These are phyloP conservation scores for Citrus sinensis DNA, from an alignment of 345 rosid species.

Conservation along the genomic window DNA sequence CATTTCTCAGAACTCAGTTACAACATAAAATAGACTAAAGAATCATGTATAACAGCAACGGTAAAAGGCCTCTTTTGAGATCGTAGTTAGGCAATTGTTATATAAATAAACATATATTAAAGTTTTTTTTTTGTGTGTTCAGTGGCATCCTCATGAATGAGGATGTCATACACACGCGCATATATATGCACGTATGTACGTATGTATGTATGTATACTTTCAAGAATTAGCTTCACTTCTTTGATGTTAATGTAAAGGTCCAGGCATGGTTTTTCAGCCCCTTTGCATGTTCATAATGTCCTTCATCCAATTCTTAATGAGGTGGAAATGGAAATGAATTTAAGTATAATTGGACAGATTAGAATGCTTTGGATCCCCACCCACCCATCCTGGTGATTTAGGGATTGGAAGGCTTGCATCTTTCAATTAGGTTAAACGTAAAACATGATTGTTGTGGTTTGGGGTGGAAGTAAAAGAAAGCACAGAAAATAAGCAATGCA, in stretches of 20 bases:
- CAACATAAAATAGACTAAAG: not conserved
- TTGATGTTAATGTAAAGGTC: not conserved
- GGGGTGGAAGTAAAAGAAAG: not conserved
- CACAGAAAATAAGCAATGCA: not conserved
- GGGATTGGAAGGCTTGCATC: not conserved
- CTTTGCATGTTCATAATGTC: not conserved
- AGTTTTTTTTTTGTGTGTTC: not conserved
- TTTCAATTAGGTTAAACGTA: not conserved
- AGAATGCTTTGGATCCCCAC: too few relatives aligned
- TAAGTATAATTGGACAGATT: not conserved
- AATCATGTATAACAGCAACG: not conserved
- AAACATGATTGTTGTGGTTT: not conserved
- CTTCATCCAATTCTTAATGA: not conserved
- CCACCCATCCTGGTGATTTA: not conserved
- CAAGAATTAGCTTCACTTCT: not conserved
- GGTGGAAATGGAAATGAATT: not conserved
- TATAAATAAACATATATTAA: too few relatives aligned
- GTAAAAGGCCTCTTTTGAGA: not conserved
- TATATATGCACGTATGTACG: too few relatives aligned
- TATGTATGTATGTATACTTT: not conserved
- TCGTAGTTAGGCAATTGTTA: not conserved
- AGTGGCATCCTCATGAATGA: too few relatives aligned
- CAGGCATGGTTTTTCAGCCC: not conserved
- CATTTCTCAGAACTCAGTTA: conserved; percentile 6
- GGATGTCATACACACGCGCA: not conserved